A percentile compares a stretch with the other conserved stretches of the same genome.
Evolutionary conservation across 306 rosid genomes (phyloP).

Genomic region (Cicer cuneatum): DNA sequence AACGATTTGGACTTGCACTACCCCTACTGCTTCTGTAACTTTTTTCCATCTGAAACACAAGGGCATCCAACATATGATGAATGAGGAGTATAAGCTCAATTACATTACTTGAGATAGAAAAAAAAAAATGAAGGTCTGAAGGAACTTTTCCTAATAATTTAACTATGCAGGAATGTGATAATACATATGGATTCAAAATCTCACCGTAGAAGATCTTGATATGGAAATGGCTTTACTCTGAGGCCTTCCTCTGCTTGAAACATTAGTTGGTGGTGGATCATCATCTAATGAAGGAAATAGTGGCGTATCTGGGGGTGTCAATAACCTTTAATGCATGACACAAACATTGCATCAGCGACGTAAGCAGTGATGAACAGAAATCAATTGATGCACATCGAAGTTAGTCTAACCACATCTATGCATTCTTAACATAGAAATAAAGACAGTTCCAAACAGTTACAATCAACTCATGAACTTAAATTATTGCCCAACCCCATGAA

Average conservation of each 20-base stretch:
- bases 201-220: slow-evolving; percentile 85
- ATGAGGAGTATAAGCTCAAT: slow-evolving; percentile 30
- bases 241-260: slow-evolving; percentile 72
- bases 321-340: slow-evolving; percentile 59
- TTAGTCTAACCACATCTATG: slow-evolving; percentile 3
- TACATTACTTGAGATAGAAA: slow-evolving; percentile 19
- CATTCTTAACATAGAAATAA: background rate
- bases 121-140: background rate
- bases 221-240: slow-evolving; percentile 85
- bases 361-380: slow-evolving; percentile 37
- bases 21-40: slow-evolving; percentile 84
- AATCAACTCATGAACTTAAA: slow-evolving; percentile 5
- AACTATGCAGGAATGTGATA: slow-evolving; percentile 41
- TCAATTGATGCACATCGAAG: background rate
- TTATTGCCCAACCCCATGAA: slow-evolving; percentile 19
- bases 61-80: slow-evolving; percentile 22
- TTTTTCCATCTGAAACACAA: slow-evolving; percentile 74
- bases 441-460: slow-evolving; percentile 6
- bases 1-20: slow-evolving; percentile 86
- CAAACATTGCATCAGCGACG: slow-evolving; percentile 40
- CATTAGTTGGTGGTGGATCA: slow-evolving; percentile 55
- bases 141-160: background rate
- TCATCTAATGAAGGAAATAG: slow-evolving; percentile 86
- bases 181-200: slow-evolving; percentile 40
- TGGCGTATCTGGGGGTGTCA: slow-evolving; percentile 90